Evolutionary conservation across 2,329 filamentous ascomycete genomes (phyloP), one percentile per base, ranked within the genome.

Genomic region (Sordariomycetes sp.): DNA sequence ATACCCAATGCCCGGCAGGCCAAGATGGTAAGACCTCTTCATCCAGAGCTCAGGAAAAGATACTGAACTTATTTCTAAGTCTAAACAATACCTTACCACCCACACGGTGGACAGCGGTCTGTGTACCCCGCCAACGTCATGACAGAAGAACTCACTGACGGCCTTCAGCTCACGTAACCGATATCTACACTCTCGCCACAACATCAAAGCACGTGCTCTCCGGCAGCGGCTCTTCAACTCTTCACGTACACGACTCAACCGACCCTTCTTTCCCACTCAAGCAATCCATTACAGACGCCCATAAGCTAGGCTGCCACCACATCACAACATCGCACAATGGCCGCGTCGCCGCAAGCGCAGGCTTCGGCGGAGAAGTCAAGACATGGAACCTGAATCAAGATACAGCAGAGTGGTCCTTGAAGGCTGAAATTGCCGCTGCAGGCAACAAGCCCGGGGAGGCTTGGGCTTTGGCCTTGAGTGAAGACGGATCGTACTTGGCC

Each of bases 81-180:
- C 92, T 36, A 96, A 96, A 67, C 92, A 96, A 80, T 98, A 95
- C 58, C 75, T 98, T 42, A 93, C 90, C 50, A 82, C 83, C 46
- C 86, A 94, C 59, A 90, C 87, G 28, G 76, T 94, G 57, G 84
- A 94, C 55, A 75, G 87, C 66, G 87, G 86, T 86, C 57, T 56
- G 66, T 11, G 26, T 20, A 54, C 50, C 54, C 55, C 40, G 46
- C 54, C 42, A 30, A 17, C 26, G 21, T 29, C 27, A 27, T 35
- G 27, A 23, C 33, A 38, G 39, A 43, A 28, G 35, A 35, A 34
- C 25, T 35, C 32, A 39, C 39, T 34, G 45, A 47, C 35, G 46
- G 33, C 39, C 19, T 35, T 31, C 50, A 92, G 86, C 85, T 42
- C 87, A 94, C 61, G 68, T 78, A 45, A 81, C 81, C 43, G 85